Evolutionary conservation across 2,329 filamentous ascomycete genomes (phyloP), one percentile per base, ranked within the genome.

Genomic region (Scedosporium boydii): DNA sequence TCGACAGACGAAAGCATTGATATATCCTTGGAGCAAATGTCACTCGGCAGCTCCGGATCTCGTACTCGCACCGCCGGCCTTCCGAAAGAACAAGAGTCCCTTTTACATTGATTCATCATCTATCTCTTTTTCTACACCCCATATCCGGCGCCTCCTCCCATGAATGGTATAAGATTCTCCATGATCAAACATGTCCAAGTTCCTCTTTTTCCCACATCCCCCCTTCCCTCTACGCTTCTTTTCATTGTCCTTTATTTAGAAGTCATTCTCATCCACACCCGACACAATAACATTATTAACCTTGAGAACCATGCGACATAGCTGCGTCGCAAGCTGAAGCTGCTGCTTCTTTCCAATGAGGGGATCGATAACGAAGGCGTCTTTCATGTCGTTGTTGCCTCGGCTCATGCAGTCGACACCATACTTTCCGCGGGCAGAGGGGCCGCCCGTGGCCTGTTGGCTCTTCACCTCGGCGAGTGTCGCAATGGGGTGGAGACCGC

Each of bases 311-410:
- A 99, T 98, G 68, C 95, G 87, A 81, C 95, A 98, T 68, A 99
- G 81, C 80, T 99, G 95, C 60, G 96, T 99, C 38, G 95, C 95
- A 67, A 99, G 84, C 79, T 97, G 86, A 65, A 99, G 84, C 78
- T 99, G 95, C 80, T 97, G 93, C 77, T 91, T 90, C 85, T 99
- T 99, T 69, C 95, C 95, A 74, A 99, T 99, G 72, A 99, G 80
- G 61, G 95, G 96, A 73, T 99, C 95, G 73, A 99, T 98, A 68
- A 97, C 95, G 76, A 99, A 99, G 68, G 95, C 90, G 69, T 96
- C 87, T 80, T 89, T 93, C 95, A 99, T 99, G 78, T 98, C 87
- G 77, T 97, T 98, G 80, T 84, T 92, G 68, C 95, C 95, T 42
- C 87, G 89, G 75, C 90, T 86, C 95, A 99, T 98, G 82, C 96